Evolutionary conservation across 306 rosid species (phyloP).

Genomic region (Cucumis hystrix): DNA sequence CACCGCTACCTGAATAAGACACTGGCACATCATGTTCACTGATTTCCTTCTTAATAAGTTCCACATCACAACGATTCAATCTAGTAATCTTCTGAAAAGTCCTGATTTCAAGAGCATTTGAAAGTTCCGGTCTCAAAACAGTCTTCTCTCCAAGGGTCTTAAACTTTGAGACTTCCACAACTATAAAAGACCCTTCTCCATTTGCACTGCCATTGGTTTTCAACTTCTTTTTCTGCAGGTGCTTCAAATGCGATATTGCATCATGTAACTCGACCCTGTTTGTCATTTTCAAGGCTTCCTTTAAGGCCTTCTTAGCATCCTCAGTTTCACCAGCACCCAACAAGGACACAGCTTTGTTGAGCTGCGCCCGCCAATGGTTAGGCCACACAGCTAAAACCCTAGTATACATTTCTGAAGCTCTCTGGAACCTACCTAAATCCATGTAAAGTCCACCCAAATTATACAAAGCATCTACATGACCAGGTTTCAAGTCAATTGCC

Average conservation of each 20-base stretch:
- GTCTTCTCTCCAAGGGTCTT: slow-evolving; percentile 70
- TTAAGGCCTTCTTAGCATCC: slow-evolving; percentile 80
- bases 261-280: slow-evolving; percentile 96
- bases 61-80: slow-evolving; percentile 75
- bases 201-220: slow-evolving; percentile 43
- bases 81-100: slow-evolving; percentile 85
- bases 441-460: slow-evolving; percentile 94
- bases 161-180: slow-evolving; percentile 57
- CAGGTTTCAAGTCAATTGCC: slow-evolving; percentile 93
- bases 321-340: slow-evolving; percentile 89
- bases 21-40: slow-evolving; percentile 66
- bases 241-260: slow-evolving; percentile 90
- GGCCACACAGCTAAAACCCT: slow-evolving; percentile 95
- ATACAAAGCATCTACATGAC: slow-evolving; percentile 86
- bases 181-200: slow-evolving; percentile 49
- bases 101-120: slow-evolving; percentile 62
- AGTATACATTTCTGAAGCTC: slow-evolving; percentile 98
- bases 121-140: slow-evolving; percentile 49
- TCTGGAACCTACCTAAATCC: slow-evolving; percentile 86
- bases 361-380: slow-evolving; percentile 98
- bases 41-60: slow-evolving; percentile 80
- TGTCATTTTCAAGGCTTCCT: slow-evolving; percentile 95
- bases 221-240: slow-evolving; percentile 81
- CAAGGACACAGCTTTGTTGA: slow-evolving; percentile 91
- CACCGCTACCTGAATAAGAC: slow-evolving; percentile 78